Conservation (phyloP, 2,329 filamentous ascomycete species). For the Juglanconis oblonga region DNA sequence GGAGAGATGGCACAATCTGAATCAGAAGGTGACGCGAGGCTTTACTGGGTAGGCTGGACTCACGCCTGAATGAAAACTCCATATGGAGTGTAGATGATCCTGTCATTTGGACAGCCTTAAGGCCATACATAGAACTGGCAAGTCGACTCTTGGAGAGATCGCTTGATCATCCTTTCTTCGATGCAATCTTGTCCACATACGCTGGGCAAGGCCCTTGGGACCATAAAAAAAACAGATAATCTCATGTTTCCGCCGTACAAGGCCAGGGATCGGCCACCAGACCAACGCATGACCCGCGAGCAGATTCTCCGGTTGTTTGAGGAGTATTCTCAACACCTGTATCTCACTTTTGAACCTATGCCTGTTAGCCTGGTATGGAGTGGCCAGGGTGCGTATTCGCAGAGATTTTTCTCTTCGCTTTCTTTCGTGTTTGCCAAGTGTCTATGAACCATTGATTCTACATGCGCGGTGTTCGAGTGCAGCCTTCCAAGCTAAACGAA, state of each 20-base stretch:
- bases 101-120: background rate
- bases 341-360: background rate
- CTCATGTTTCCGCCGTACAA: background rate
- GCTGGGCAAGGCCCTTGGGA: background rate
- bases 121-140: background rate
- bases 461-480: no score
- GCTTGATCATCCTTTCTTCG: background rate
- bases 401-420: no score
- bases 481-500: no score
- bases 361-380: background rate
- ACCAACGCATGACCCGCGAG: background rate
- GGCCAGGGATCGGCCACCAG: background rate
- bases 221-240: background rate
- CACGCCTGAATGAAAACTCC: background rate
- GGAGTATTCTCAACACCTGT: no score
- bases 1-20: background rate
- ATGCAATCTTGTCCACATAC: background rate
- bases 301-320: background rate
- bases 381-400: no score
- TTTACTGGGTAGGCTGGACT: background rate
- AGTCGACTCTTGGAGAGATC: background rate
- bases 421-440: no score
- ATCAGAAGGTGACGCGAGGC: background rate
- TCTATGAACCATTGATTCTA: no score
- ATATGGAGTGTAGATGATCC: constrained; percentile 6